phyloP scores from a whole-genome alignment of 1,284 basidiomycete species.

The Baeospora myosura region DNA sequence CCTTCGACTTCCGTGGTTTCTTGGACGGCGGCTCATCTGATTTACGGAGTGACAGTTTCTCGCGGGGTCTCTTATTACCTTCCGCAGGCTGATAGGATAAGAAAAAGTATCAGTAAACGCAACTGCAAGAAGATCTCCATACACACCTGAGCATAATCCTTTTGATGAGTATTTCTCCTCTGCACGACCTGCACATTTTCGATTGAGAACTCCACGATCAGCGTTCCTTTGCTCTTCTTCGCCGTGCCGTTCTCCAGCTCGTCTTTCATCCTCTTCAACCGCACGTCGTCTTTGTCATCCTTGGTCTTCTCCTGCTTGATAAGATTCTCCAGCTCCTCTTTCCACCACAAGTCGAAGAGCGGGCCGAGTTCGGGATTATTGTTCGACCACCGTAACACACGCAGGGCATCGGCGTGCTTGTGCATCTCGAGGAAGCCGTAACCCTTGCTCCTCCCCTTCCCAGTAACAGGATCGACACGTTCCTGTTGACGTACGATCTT shows the following conservation, averaged over 20 bases:
- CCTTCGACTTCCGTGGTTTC: constrained; percentile 24
- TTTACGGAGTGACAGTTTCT: constrained; percentile 11
- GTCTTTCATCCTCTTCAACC: constrained; percentile 52
- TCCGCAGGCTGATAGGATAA: constrained; percentile 5
- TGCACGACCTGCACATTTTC: constrained; percentile 88
- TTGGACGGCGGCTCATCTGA: constrained; percentile 28
- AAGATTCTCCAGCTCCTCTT: constrained; percentile 69
- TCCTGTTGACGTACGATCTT: constrained; percentile 88
- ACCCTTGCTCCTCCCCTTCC: constrained; percentile 82
- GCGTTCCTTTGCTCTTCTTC: constrained; percentile 47
- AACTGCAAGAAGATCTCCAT: not conserved
- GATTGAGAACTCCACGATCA: constrained; percentile 89
- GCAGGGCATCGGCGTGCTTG: constrained; percentile 82
- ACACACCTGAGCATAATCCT: constrained; percentile 22
- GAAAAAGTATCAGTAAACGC: not conserved
- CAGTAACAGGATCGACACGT: constrained; percentile 81
- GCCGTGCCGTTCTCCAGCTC: constrained; percentile 44
- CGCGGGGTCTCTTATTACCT: constrained; percentile 11
- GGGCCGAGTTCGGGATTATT: constrained; percentile 66
- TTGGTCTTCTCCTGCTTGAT: constrained; percentile 53
- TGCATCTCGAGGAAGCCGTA: constrained; percentile 96
- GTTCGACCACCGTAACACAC: constrained; percentile 91
- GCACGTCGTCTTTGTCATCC: constrained; percentile 40
- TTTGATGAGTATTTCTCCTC: constrained; percentile 46
- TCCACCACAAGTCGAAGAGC: constrained; percentile 79